A percentile compares a stretch with the other conserved stretches of the same genome.
phyloP scores from a whole-genome alignment of 768 basidiomycete genomes.

The Serendipita sp. region DNA sequence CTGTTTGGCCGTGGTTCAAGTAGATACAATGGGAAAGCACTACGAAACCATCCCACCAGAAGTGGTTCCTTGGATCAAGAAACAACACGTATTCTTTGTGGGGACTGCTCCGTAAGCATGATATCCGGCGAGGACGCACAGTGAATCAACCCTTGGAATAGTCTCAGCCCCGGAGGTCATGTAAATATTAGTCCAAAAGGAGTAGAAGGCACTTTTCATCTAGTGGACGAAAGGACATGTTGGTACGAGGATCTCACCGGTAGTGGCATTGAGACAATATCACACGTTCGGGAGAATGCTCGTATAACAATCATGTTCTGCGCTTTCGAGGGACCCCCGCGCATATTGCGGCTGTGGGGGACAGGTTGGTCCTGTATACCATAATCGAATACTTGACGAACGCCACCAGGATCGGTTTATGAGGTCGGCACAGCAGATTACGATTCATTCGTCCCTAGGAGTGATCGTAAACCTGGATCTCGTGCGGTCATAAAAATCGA shows the following conservation, averaged over 20 bases:
- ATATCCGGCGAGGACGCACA: too few species aligned
- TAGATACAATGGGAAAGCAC: conserved; percentile 41
- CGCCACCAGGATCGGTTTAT: conserved; percentile 32
- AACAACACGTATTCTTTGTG: conserved; percentile 59
- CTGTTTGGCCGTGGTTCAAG: not conserved
- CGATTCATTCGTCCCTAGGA: conserved; percentile 31
- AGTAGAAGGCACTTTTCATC: conserved; percentile 38
- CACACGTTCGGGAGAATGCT: conserved; percentile 48
- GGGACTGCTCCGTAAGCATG: conserved; percentile 34
- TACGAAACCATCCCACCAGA: conserved; percentile 40
- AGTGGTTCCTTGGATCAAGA: conserved; percentile 38
- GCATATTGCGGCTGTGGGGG: conserved; percentile 44
- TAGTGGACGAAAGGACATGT: conserved; percentile 34
- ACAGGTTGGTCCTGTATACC: conserved; percentile 24
- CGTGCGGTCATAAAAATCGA: conserved; percentile 45
- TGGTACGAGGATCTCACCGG: conserved; percentile 69
- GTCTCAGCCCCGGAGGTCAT: conserved; percentile 34
- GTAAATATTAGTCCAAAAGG: conserved; percentile 53
- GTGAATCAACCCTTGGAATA: too few species aligned
- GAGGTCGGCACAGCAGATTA: conserved; percentile 52
- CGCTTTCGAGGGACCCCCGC: conserved; percentile 44
- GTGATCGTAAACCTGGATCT: conserved; percentile 36
- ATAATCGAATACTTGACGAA: not conserved
- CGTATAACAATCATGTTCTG: conserved; percentile 46
- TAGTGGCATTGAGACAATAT: conserved; percentile 44